These are phyloP conservation scores for Beauveria australis DNA, from an alignment of 2,329 filamentous ascomycete species.

Conservation along the genomic window DNA sequence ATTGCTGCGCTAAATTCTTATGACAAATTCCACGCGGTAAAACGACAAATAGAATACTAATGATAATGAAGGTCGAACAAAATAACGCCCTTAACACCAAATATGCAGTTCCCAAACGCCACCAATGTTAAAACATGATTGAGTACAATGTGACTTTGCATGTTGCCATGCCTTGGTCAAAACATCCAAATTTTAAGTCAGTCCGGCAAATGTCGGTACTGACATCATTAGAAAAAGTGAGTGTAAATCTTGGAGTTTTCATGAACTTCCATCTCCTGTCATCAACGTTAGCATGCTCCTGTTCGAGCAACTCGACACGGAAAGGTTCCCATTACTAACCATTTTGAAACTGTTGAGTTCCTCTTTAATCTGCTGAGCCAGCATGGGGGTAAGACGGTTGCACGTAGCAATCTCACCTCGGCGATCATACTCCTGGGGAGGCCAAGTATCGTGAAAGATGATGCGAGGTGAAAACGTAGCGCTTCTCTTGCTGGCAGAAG, in stretches of 20 bases:
- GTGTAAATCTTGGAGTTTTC: slow-evolving; percentile 99
- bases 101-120: slow-evolving; percentile 51
- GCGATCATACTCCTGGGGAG: slow-evolving; percentile 89
- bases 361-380: slow-evolving; percentile 98
- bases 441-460: slow-evolving; percentile 95
- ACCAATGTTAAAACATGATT: slow-evolving; percentile 36
- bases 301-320: background rate
- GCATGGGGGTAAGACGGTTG: slow-evolving; percentile 92
- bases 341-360: slow-evolving; percentile 99
- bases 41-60: slow-evolving; percentile 25
- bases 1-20: slow-evolving; percentile 12
- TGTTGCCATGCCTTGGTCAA: slow-evolving; percentile 8
- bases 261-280: slow-evolving; percentile 98
- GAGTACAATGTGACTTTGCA: slow-evolving; percentile 30
- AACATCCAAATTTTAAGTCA: slow-evolving; percentile 8
- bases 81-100: slow-evolving; percentile 49
- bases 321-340: slow-evolving; percentile 27
- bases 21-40: slow-evolving; percentile 14
- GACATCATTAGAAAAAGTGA: slow-evolving; percentile 84
- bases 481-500: slow-evolving; percentile 57
- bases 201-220: background rate
- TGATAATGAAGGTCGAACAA: slow-evolving; percentile 27
- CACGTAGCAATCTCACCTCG: slow-evolving; percentile 94
- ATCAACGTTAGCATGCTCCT: slow-evolving; percentile 28
- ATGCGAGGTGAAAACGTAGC: slow-evolving; percentile 85